Evolutionary conservation across 129 eudicot genomes (phyloP), one percentile per base, ranked within the genome.

Genomic region (Lactuca sativa): DNA sequence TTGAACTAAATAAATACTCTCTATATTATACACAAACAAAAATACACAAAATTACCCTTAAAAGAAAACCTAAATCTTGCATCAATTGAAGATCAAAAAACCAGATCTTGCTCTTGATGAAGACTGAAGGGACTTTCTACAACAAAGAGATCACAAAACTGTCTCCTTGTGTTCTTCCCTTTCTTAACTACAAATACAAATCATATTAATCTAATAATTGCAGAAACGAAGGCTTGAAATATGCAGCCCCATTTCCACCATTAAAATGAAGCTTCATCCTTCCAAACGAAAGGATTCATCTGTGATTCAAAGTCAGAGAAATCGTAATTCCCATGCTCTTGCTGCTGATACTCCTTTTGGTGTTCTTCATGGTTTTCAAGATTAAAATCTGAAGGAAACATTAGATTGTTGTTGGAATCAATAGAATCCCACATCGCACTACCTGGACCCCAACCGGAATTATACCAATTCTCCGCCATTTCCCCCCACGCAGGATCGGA

Each of bases 371-470:
- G 17, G 71, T 66, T 86, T 25, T 68, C 85, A 9, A 77, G 73
- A 70, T 83, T 68, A 54, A 81, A 83, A 81, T 77, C 68, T 9
- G 89, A 74, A 52, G 90, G 90, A 69, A 89, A 62, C 73, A 89
- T 17, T 13, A 86, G 74, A 70, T 77, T 82, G n/a, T 87, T 87
- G 32, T 59, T 64, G 7, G 89, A 56, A 70, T 90, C 95, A n/a
- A 90, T 54, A 61, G 87, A 85, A 83, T 90, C 97, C 97, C 97
- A 90, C 67, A 85, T 84, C 3, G 97, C 83, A 74, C 95, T 90
- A n/a, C 88, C 97, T 0, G 97, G 97, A 36, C 92, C 97, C 97
- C 97, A 90, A 37, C 97, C 90, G 1, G 84, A 85, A 70, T 87
- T 85, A 31, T 82, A 74, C 97, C 92, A 87, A 53, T 73, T 78